phyloP scores from a whole-genome alignment of 768 basidiomycete species.

The Mycena rebaudengoi region DNA sequence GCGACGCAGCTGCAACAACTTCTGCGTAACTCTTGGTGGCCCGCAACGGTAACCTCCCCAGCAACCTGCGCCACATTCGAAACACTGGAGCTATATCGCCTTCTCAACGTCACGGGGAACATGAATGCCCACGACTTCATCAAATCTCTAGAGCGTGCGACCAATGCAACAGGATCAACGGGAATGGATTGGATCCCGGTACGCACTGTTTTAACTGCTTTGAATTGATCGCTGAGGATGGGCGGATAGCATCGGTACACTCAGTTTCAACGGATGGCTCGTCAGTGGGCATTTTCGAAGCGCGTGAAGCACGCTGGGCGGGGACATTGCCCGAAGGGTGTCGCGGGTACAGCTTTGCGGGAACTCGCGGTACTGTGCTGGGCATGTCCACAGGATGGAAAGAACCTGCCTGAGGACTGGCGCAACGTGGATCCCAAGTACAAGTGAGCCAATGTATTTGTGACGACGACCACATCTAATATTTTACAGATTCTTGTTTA shows the following conservation, averaged over 20 bases:
- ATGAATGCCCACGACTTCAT: not conserved
- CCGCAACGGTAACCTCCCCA: constrained; percentile 21
- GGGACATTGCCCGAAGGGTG: not conserved
- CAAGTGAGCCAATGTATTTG: too few species aligned
- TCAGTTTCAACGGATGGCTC: not conserved
- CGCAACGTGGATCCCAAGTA: not conserved
- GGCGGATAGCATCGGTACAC: constrained; percentile 8
- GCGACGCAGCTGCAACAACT: constrained; percentile 3
- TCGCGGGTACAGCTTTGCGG: not conserved
- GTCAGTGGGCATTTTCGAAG: not conserved
- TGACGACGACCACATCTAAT: too few species aligned
- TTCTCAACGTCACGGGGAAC: constrained; percentile 12
- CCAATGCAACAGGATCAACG: not conserved
- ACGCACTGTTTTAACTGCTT: not conserved
- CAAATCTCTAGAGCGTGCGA: not conserved
- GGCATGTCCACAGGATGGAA: constrained; percentile 25
- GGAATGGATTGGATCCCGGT: not conserved
- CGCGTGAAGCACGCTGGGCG: not conserved
- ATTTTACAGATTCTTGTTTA: constrained; percentile 6
- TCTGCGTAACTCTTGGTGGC: not conserved
- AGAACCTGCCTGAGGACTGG: constrained; percentile 27
- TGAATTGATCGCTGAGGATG: too few species aligned
- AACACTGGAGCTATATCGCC: constrained; percentile 13
- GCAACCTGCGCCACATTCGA: constrained; percentile 11
- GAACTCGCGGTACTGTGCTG: constrained; percentile 25